These are phyloP conservation scores for Ilyonectria mors-panacis DNA, from an alignment of 2,329 filamentous ascomycete genomes.

Conservation along the genomic window DNA sequence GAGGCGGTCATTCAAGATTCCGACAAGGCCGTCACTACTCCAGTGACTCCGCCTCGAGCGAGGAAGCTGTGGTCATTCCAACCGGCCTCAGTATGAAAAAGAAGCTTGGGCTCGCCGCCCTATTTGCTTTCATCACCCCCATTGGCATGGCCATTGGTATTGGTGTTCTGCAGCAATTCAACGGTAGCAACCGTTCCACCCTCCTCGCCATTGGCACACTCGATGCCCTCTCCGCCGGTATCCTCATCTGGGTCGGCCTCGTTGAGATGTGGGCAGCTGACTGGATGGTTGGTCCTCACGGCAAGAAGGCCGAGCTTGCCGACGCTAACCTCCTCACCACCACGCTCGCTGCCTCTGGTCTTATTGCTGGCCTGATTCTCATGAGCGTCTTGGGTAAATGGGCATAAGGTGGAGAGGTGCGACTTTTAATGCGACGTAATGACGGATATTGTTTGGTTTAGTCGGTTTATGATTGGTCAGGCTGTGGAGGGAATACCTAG, in stretches of 20 bases:
- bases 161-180: constrained; percentile 78
- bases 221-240: constrained; percentile 81
- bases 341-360: constrained; percentile 63
- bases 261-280: constrained; percentile 86
- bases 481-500: not conserved
- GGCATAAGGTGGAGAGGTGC: constrained; percentile 63
- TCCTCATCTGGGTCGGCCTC: constrained; percentile 84
- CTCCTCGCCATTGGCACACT: constrained; percentile 81
- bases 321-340: constrained; percentile 66
- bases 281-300: constrained; percentile 71
- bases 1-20: constrained; percentile 40
- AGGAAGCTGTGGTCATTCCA: constrained; percentile 29
- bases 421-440: constrained; percentile 10
- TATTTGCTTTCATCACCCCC: constrained; percentile 81
- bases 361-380: constrained; percentile 74
- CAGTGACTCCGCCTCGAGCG: constrained; percentile 39
- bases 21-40: constrained; percentile 47
- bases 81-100: constrained; percentile 56
- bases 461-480: not conserved
- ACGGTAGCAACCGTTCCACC: constrained; percentile 79
- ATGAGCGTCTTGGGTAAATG: constrained; percentile 85
- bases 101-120: constrained; percentile 73
- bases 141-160: constrained; percentile 87
- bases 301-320: constrained; percentile 64
- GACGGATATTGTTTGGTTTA: constrained; percentile 18